These are phyloP conservation scores for Suillus bovinus DNA, from an alignment of 768 basidiomycete species.

Conservation along the genomic window DNA sequence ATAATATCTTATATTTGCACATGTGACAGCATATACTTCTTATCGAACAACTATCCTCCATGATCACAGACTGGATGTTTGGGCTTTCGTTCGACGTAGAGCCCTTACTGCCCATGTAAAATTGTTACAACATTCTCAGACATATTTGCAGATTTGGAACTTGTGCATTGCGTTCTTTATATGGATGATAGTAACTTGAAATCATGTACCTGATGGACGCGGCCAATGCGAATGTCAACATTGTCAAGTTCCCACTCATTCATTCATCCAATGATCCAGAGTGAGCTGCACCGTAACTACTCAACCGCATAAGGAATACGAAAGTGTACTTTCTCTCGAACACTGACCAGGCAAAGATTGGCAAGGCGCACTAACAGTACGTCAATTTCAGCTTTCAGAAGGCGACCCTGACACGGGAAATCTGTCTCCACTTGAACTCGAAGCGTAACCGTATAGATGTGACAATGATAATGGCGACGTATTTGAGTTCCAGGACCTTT, in stretches of 20 bases:
- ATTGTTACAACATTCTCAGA: background rate
- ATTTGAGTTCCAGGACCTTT: too few species aligned
- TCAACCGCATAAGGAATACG: constrained; percentile 65
- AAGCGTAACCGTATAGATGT: constrained; percentile 46
- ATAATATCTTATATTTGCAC: too few species aligned
- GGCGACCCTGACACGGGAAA: constrained; percentile 47
- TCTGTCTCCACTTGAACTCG: constrained; percentile 34
- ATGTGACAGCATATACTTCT: too few species aligned
- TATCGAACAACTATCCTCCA: too few species aligned
- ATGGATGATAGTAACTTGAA: too few species aligned
- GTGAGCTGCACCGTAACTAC: constrained; percentile 32
- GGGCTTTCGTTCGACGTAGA: too few species aligned
- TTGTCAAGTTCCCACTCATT: constrained; percentile 51
- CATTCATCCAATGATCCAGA: constrained; percentile 30
- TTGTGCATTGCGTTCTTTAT: constrained; percentile 22
- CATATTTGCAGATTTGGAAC: constrained; percentile 26
- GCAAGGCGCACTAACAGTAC: constrained; percentile 70
- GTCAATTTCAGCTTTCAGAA: constrained; percentile 39
- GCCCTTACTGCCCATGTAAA: too few species aligned
- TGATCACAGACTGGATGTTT: too few species aligned
- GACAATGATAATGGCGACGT: constrained; percentile 36
- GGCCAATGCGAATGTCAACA: constrained; percentile 58
- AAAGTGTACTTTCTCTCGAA: constrained; percentile 82
- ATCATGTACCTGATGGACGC: too few species aligned
- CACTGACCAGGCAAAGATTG: constrained; percentile 51